Evolutionary conservation across 1,139 yeast genomes (phyloP).

Genomic region (Meyerozyma guilliermondii): DNA sequence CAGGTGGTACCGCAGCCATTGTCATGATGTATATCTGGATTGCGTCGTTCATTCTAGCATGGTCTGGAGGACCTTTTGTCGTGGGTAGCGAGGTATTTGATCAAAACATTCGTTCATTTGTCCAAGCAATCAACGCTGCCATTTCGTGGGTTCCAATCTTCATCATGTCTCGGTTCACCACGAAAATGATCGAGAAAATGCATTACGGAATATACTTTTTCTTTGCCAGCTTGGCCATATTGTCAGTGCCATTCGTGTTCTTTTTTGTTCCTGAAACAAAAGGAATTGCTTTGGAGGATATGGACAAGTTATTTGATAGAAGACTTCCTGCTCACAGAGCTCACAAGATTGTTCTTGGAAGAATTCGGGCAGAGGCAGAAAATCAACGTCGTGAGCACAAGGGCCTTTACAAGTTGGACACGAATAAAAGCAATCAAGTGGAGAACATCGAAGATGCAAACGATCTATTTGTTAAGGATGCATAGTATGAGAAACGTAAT

Average conservation of each 20-base stretch:
- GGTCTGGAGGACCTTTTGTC: slow-evolving; percentile 44
- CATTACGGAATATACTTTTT: slow-evolving; percentile 38
- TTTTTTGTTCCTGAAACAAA: slow-evolving; percentile 37
- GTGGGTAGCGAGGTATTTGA: slow-evolving; percentile 40
- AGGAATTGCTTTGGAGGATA: slow-evolving; percentile 40
- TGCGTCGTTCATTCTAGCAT: slow-evolving; percentile 37
- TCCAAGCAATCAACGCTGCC: slow-evolving; percentile 41
- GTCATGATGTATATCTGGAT: slow-evolving; percentile 43
- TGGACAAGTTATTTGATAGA: slow-evolving; percentile 34
- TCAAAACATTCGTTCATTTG: slow-evolving; percentile 38
- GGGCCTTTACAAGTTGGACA: slow-evolving; percentile 15
- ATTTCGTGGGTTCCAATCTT: slow-evolving; percentile 41
- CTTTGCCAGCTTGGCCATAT: slow-evolving; percentile 29
- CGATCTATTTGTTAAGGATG: not conserved
- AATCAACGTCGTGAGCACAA: slow-evolving; percentile 11
- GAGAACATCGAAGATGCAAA: slow-evolving; percentile 13
- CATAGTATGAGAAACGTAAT: not conserved
- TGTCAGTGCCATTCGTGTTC: slow-evolving; percentile 32
- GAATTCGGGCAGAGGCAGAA: slow-evolving; percentile 17
- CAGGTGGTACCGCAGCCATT: slow-evolving; percentile 41
- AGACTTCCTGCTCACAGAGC: slow-evolving; percentile 26
- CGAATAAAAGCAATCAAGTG: slow-evolving; percentile 12
- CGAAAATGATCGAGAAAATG: slow-evolving; percentile 36
- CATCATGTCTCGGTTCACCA: slow-evolving; percentile 35
- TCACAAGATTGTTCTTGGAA: slow-evolving; percentile 19